A percentile compares a stretch with the other conserved stretches of the same genome.
These are phyloP conservation scores for Cichorium intybus DNA, from an alignment of 140 eudicot genomes.

Conservation along the genomic window DNA sequence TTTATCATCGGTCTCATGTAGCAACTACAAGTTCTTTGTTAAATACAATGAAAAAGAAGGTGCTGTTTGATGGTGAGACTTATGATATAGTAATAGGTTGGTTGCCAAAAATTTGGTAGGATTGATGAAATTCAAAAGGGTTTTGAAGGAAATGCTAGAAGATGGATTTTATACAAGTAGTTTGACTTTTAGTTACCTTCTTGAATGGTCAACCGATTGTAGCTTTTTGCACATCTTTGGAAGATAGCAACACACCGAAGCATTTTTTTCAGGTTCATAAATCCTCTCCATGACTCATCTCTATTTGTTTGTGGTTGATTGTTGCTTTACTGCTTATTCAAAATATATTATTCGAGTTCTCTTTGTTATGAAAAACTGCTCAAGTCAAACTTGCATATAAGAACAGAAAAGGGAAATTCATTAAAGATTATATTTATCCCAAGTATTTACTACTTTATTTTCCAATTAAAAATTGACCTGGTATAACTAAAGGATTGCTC, in stretches of 20 bases:
- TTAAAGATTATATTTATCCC: too few species aligned
- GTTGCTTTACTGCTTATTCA: neutral
- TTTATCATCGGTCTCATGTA: slow-evolving; percentile 52
- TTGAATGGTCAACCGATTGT: slow-evolving; percentile 32
- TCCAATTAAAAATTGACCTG: too few species aligned
- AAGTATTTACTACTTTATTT: too few species aligned
- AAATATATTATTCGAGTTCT: neutral
- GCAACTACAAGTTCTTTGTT: slow-evolving; percentile 49
- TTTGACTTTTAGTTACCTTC: slow-evolving; percentile 54
- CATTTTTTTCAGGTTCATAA: slow-evolving; percentile 20
- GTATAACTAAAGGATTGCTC: too few species aligned
- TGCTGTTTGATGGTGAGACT: slow-evolving; percentile 33
- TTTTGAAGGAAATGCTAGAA: slow-evolving; percentile 65
- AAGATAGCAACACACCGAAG: slow-evolving; percentile 1
- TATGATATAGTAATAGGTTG: slow-evolving; percentile 60
- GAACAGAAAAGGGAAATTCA: slow-evolving; percentile 5
- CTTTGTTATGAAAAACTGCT: slow-evolving; percentile 1
- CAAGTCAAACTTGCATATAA: slow-evolving; percentile 13
- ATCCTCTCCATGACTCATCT: neutral
- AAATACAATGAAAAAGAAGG: slow-evolving; percentile 48
- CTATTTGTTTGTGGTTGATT: slow-evolving; percentile 2
- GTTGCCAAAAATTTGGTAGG: slow-evolving; percentile 67
- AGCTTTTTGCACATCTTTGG: slow-evolving; percentile 10
- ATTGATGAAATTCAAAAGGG: slow-evolving; percentile 57
- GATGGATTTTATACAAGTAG: slow-evolving; percentile 71